Conservation (phyloP, 345 rosid species). For the Eucalyptus erythrocorys region DNA sequence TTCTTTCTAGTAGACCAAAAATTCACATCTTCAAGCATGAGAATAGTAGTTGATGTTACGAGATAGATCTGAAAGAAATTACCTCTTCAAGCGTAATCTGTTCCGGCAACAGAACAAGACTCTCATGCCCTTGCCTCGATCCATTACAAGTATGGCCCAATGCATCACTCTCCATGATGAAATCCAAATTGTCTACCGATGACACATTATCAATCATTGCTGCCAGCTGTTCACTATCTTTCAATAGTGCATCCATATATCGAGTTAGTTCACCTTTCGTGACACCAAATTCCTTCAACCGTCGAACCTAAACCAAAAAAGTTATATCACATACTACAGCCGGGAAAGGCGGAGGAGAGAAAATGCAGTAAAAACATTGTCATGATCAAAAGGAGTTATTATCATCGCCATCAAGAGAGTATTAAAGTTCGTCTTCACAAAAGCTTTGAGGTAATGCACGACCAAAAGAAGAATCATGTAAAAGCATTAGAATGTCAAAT, state of each 20-base stretch:
- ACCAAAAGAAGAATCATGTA: neutral
- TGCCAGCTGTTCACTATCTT: constrained; percentile 98
- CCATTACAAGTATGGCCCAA: constrained; percentile 93
- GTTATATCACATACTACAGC: neutral
- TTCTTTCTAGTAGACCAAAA: neutral
- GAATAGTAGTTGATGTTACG: neutral
- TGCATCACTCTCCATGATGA: constrained; percentile 99
- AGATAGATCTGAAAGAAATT: constrained; percentile 2
- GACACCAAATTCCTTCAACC: constrained; percentile 98
- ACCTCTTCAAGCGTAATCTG: constrained; percentile 93
- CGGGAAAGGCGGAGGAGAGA: neutral
- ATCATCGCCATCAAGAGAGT: neutral
- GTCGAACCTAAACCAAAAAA: constrained; percentile 54
- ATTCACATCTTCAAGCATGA: neutral
- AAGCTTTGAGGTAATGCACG: neutral
- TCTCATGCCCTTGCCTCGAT: constrained; percentile 92
- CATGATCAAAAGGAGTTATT: neutral
- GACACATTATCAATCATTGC: constrained; percentile 98
- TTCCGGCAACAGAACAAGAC: constrained; percentile 81
- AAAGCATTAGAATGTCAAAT: neutral
- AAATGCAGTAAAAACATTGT: neutral
- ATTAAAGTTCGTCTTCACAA: neutral
- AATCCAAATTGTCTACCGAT: constrained; percentile 98
- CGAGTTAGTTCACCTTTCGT: constrained; percentile 96
- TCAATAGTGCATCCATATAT: constrained; percentile 89